Conservation (phyloP, 2,329 filamentous ascomycete genomes). For the Cucurbitaria berberidis region DNA sequence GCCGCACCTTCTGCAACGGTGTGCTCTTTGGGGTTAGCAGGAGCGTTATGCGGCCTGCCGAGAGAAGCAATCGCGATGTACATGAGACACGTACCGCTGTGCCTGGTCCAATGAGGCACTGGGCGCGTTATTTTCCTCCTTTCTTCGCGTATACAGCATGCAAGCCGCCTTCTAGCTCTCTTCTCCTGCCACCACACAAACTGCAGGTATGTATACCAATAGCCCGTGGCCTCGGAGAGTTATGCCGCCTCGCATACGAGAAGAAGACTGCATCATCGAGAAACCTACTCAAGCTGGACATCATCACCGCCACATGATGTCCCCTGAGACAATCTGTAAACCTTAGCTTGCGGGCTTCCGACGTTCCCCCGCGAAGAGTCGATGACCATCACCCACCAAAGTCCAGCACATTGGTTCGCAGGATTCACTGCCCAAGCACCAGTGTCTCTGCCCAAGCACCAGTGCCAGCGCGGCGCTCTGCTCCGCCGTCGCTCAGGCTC, state of each 20-base stretch:
- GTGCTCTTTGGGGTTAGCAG: slow-evolving; percentile 20
- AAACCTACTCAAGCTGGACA: neutral
- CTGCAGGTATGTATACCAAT: neutral
- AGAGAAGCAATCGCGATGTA: slow-evolving; percentile 19
- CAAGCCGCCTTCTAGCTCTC: slow-evolving; percentile 7
- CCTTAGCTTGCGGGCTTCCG: slow-evolving; percentile 3
- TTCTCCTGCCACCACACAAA: neutral
- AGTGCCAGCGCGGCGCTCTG: neutral
- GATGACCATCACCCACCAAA: slow-evolving; percentile 10
- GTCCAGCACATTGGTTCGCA: too few relatives aligned
- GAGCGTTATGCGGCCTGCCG: slow-evolving; percentile 18
- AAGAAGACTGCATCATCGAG: neutral
- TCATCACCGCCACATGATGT: neutral
- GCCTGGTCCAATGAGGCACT: slow-evolving; percentile 15
- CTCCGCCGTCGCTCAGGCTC: neutral
- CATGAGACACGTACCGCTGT: slow-evolving; percentile 29
- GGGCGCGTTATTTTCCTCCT: slow-evolving; percentile 12
- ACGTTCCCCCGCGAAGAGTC: slow-evolving; percentile 1
- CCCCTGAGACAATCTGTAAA: slow-evolving; percentile 6
- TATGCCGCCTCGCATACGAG: neutral
- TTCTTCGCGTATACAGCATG: slow-evolving; percentile 3
- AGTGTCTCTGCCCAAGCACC: too few relatives aligned
- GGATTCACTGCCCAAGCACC: too few relatives aligned
- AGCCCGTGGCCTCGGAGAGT: neutral
- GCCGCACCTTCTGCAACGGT: slow-evolving; percentile 19